Conservation (phyloP, 768 basidiomycete species). For the Ramaria rubella region DNA sequence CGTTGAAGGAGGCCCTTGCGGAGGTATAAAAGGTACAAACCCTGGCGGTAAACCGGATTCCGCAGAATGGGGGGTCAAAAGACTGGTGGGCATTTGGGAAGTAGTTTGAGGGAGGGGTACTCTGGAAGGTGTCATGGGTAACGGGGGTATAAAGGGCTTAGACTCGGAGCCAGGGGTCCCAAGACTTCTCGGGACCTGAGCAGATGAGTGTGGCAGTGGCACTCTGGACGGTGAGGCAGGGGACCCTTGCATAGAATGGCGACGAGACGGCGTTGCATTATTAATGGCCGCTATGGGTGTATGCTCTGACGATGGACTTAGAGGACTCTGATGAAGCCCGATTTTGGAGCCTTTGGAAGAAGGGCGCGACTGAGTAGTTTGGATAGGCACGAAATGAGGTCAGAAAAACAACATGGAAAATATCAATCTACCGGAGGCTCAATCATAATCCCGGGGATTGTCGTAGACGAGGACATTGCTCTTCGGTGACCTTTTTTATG, state of each 20-base stretch:
- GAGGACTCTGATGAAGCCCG: not conserved
- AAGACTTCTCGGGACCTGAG: not conserved
- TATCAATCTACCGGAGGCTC: constrained; percentile 1
- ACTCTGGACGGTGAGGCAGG: not conserved
- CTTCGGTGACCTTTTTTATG: not conserved
- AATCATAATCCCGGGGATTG: not conserved
- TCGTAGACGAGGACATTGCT: not conserved
- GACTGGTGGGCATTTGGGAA: not conserved
- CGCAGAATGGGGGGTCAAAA: not conserved
- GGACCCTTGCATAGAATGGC: not conserved
- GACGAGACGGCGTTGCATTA: constrained; percentile 2
- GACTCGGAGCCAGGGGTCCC: not conserved
- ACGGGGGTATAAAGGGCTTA: too few species aligned
- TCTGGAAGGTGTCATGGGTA: not conserved
- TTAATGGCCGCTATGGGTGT: not conserved
- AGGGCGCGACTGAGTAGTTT: not conserved
- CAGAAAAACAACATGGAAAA: not conserved
- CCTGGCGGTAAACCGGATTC: not conserved
- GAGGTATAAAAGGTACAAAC: not conserved
- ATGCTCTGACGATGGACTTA: not conserved
- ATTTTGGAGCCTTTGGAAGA: not conserved
- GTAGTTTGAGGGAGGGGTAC: not conserved
- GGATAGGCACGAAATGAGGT: not conserved
- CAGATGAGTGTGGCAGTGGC: not conserved
- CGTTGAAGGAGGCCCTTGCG: too few species aligned